Conservation (phyloP, 805 yeast genomes). For the Brettanomyces custersianus region DNA sequence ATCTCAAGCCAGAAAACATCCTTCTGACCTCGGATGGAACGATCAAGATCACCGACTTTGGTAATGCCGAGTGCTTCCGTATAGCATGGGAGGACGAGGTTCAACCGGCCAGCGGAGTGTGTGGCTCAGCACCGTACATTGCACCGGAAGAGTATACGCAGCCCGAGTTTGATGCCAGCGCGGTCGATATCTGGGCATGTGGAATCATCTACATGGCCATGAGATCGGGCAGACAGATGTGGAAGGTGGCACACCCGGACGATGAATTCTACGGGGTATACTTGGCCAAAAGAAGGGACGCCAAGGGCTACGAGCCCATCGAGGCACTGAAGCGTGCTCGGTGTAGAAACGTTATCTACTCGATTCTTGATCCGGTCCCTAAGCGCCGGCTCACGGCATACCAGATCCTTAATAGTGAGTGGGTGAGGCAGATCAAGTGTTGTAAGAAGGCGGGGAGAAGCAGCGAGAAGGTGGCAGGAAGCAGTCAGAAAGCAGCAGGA, state of each 20-base stretch:
- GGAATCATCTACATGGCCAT: constrained; percentile 90
- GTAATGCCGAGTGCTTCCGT: constrained; percentile 72
- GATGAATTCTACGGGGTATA: constrained; percentile 79
- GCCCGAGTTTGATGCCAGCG: constrained; percentile 68
- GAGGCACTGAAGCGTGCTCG: constrained; percentile 77
- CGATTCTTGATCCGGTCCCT: constrained; percentile 89
- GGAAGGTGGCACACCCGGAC: constrained; percentile 74
- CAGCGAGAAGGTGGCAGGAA: too few species aligned
- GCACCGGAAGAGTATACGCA: constrained; percentile 78
- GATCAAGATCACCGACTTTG: constrained; percentile 81
- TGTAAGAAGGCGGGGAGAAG: too few species aligned
- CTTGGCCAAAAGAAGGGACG: constrained; percentile 67
- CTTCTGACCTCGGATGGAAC: constrained; percentile 64
- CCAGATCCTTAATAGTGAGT: constrained; percentile 85
- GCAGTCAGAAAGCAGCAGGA: too few species aligned
- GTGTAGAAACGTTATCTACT: constrained; percentile 88
- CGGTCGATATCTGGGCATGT: constrained; percentile 87
- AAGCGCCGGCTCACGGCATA: constrained; percentile 77
- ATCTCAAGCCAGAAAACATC: constrained; percentile 81
- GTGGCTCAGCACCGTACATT: constrained; percentile 84
- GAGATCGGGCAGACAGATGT: constrained; percentile 89
- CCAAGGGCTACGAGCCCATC: constrained; percentile 86
- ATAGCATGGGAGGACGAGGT: constrained; percentile 78
- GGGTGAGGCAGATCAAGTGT: constrained; percentile 85
- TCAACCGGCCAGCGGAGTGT: constrained; percentile 64